phyloP scores from a whole-genome alignment of 768 basidiomycete species.

The Mycena olivaceomarginata region DNA sequence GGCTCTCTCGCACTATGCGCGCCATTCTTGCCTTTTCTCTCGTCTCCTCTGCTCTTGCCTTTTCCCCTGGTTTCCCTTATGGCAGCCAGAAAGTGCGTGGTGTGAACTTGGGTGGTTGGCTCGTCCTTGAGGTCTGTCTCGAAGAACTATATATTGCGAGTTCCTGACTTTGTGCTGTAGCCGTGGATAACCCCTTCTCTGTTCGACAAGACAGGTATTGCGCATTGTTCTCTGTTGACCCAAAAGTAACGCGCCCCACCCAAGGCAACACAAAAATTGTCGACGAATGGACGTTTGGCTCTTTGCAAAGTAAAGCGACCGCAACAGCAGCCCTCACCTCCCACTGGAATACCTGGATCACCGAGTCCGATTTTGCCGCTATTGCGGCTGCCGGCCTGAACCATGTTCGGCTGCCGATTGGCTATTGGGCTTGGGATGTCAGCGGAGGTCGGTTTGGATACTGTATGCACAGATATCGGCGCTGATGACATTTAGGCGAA shows the following conservation, averaged over 20 bases:
- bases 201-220: conserved; percentile 77
- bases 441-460: conserved; percentile 50
- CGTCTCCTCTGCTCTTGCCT: conserved; percentile 55
- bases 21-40: conserved; percentile 54
- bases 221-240: not conserved
- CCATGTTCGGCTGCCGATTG: conserved; percentile 90
- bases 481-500: conserved; percentile 67
- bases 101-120: conserved; percentile 85
- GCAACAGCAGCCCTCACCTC: conserved; percentile 70
- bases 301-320: conserved; percentile 70
- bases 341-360: conserved; percentile 93
- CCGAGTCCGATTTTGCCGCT: conserved; percentile 83
- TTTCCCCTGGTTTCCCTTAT: conserved; percentile 81
- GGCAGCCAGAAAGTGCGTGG: conserved; percentile 86
- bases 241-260: conserved; percentile 1
- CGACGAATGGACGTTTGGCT: conserved; percentile 89
- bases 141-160: not conserved
- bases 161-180: conserved; percentile 53
- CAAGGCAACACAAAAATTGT: conserved; percentile 69
- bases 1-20: conserved; percentile 41
- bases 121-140: conserved; percentile 65
- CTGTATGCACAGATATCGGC: not conserved
- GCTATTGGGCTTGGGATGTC: conserved; percentile 94
- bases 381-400: conserved; percentile 89
- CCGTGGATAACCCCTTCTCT: conserved; percentile 89